Base-by-base conservation (phyloP, 1,284 basidiomycete species). In the Anthracocystis panici-leucophaei region DNA sequence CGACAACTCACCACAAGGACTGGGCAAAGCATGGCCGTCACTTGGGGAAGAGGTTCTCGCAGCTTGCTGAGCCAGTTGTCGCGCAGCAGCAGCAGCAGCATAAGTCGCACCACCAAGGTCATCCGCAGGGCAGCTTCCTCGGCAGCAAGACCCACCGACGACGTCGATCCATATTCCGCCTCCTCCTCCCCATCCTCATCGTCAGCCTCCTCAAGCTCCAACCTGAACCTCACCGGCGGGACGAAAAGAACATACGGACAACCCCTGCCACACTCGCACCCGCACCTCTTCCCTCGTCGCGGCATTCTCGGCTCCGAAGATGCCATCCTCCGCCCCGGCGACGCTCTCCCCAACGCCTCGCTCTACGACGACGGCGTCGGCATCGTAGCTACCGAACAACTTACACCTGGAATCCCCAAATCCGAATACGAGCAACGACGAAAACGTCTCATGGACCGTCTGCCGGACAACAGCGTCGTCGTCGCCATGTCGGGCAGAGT, bases 371-470 rank as follows among this genome's bases (percentile, higher is more conserved):
- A 55, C 3, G 65, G 68, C 29, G 61, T 65, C 16, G 78, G 75
- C 25, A 49, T 57, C 33, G 75, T 80, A 2, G 82, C 83, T 0
- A 57, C 52, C 18, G 75, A 80, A 20, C 92, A 97, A 75, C 87
- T 95, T 25, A 97, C 94, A 0, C 92, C 93, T 0, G 95, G 95
- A 11, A 93, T 99, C 66, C 88, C 91, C 1, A 87, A 88, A 9
- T 86, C 88, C 25, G 97, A 99, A 77, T 98, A 97, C 87, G 92
- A 95, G 71, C 85, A 86, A n/a, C 87, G 96, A 52, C 87, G 96
- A 67, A 87, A 86, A 67, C 88, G 85, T 20, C 88, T 99, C 27
- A 92, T 99, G 90, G 89, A 92, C 18, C 85, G 87, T 21, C 87
- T 99, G 12, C 93, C 93, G 0, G 89, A 91, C 6, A 90, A 90